Percentiles rank a stretch among this genome's conserved stretches.
Evolutionary conservation across 768 basidiomycete genomes (phyloP).

Genomic region (Agrocybe chaxingu): DNA sequence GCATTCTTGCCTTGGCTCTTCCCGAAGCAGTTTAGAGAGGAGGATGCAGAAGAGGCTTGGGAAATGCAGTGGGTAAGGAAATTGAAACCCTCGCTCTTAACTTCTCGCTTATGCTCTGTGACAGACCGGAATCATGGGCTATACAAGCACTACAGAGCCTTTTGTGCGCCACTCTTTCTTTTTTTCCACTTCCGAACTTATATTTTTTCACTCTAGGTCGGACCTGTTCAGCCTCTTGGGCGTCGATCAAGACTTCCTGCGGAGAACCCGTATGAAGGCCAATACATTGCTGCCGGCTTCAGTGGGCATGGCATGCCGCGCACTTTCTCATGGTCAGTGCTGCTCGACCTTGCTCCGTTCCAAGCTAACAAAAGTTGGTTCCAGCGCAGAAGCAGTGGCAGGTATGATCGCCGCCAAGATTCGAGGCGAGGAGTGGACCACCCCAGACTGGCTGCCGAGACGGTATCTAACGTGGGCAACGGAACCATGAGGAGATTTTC

Average conservation of each 20-base stretch:
- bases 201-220: constrained; percentile 42
- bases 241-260: constrained; percentile 3
- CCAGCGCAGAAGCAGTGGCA: constrained; percentile 60
- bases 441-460: constrained; percentile 63
- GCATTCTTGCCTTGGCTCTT: constrained; percentile 59
- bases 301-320: constrained; percentile 82
- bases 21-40: constrained; percentile 42
- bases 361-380: neutral
- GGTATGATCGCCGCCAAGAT: constrained; percentile 56
- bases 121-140: constrained; percentile 85
- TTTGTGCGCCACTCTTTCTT: constrained; percentile 46
- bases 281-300: constrained; percentile 73
- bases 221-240: constrained; percentile 43
- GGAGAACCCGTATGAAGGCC: constrained; percentile 39
- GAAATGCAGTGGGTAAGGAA: constrained; percentile 79
- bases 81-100: neutral
- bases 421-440: constrained; percentile 38
- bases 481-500: neutral
- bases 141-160: constrained; percentile 57
- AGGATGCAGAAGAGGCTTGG: constrained; percentile 36
- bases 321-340: constrained; percentile 61
- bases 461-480: constrained; percentile 41
- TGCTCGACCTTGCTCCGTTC: neutral
- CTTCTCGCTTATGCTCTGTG: neutral
- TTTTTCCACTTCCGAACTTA: neutral